Conservation (phyloP, 2,329 filamentous ascomycete genomes). For the Nemania serpens region DNA sequence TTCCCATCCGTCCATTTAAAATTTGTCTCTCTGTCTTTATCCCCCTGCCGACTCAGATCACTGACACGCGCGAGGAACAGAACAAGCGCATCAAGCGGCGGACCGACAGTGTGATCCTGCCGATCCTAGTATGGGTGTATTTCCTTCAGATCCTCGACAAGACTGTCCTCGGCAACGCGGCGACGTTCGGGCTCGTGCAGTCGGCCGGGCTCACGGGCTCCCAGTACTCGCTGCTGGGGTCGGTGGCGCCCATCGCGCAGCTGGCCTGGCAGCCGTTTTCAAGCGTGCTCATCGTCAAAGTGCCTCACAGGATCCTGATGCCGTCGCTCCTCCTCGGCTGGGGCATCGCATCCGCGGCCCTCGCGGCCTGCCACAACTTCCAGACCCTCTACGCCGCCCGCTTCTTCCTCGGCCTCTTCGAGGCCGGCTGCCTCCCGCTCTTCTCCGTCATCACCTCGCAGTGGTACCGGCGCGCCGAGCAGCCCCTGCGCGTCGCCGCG, state of each 20-base stretch:
- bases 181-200: slow-evolving; percentile 65
- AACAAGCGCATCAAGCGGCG: slow-evolving; percentile 29
- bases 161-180: slow-evolving; percentile 63
- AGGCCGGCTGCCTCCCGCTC: slow-evolving; percentile 53
- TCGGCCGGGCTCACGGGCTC: slow-evolving; percentile 61
- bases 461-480: slow-evolving; percentile 65
- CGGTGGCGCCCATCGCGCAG: slow-evolving; percentile 58
- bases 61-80: slow-evolving; percentile 11
- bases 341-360: slow-evolving; percentile 55
- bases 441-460: slow-evolving; percentile 64
- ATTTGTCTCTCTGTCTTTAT: not conserved
- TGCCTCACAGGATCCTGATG: slow-evolving; percentile 65
- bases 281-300: slow-evolving; percentile 60
- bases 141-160: slow-evolving; percentile 69
- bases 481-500: slow-evolving; percentile 59
- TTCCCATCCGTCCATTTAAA: too few relatives aligned
- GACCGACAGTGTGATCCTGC: slow-evolving; percentile 49
- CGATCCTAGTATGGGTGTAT: slow-evolving; percentile 62
- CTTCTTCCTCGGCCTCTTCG: slow-evolving; percentile 63
- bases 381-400: slow-evolving; percentile 54
- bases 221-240: slow-evolving; percentile 49
- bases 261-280: slow-evolving; percentile 57
- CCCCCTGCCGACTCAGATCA: not conserved
- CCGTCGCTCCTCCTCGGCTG: slow-evolving; percentile 56
- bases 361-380: slow-evolving; percentile 58